Evolutionary conservation across 371 early-diverging fungal species (phyloP).

Genomic region (Funneliformis caledonium): DNA sequence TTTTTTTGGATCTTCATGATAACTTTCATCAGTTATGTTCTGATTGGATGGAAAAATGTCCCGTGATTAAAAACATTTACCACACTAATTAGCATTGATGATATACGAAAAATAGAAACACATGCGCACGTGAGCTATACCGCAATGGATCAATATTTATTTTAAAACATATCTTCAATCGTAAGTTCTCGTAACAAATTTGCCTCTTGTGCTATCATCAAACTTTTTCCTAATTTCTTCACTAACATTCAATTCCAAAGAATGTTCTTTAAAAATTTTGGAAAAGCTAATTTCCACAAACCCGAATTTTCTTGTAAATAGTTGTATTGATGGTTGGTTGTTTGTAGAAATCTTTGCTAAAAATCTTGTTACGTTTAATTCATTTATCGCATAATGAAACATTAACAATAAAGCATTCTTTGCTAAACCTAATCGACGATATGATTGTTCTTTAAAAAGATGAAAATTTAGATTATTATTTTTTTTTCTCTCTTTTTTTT

Average conservation of each 20-base stretch:
- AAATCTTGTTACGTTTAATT: slow-evolving; percentile 19
- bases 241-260: background rate
- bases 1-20: too few species aligned
- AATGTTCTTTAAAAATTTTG: slow-evolving; percentile 8
- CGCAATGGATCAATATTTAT: background rate
- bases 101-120: too few species aligned
- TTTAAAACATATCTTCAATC: background rate
- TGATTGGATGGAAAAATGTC: too few species aligned
- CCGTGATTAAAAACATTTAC: too few species aligned
- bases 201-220: background rate
- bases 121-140: too few species aligned
- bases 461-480: background rate
- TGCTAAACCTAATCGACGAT: slow-evolving; percentile 72
- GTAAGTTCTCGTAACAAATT: background rate
- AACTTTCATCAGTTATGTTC: too few species aligned
- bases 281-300: background rate
- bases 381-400: slow-evolving; percentile 66
- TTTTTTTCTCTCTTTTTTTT: too few species aligned
- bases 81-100: too few species aligned
- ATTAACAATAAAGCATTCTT: slow-evolving; percentile 76
- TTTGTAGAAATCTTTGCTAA: slow-evolving; percentile 76
- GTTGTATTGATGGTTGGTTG: slow-evolving; percentile 50
- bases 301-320: slow-evolving; percentile 15
- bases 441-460: slow-evolving; percentile 50
- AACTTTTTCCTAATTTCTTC: background rate